These are phyloP conservation scores for Salix purpurea DNA, from an alignment of 345 rosid genomes.

Conservation along the genomic window DNA sequence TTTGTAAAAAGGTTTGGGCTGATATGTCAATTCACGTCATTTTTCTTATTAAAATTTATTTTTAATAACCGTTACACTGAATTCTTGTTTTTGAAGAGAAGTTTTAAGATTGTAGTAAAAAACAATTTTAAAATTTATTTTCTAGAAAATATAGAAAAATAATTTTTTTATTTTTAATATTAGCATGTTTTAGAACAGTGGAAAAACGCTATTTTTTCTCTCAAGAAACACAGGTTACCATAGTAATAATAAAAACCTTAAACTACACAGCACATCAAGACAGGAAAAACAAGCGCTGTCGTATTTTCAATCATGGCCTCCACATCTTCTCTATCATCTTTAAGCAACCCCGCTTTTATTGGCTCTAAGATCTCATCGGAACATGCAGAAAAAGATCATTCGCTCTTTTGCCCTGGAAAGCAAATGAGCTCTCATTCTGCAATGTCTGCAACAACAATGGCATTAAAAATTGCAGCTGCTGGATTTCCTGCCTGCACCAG, in stretches of 20 bases:
- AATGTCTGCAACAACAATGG: neutral
- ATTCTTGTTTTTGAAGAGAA: too few species aligned
- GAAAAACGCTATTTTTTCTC: too few species aligned
- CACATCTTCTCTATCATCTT: constrained; percentile 19
- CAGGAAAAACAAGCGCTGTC: neutral
- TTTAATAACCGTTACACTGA: too few species aligned
- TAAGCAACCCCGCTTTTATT: constrained; percentile 14
- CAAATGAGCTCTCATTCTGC: constrained; percentile 21
- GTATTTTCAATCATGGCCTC: constrained; percentile 20
- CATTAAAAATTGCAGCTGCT: neutral
- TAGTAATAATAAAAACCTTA: neutral
- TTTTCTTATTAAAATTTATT: too few species aligned
- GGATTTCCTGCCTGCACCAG: constrained; percentile 27
- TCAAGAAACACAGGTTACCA: too few species aligned
- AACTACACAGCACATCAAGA: neutral
- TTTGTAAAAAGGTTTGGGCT: too few species aligned
- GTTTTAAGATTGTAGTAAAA: too few species aligned
- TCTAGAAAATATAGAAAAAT: too few species aligned
- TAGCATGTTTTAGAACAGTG: too few species aligned
- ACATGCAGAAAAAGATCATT: constrained; percentile 49
- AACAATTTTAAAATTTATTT: too few species aligned
- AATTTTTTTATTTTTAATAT: too few species aligned
- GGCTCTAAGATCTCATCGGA: constrained; percentile 20
- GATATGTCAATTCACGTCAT: too few species aligned
- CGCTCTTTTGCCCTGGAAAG: constrained; percentile 25